These are phyloP conservation scores for Linum trigynum DNA, from an alignment of 345 rosid genomes.

Conservation along the genomic window DNA sequence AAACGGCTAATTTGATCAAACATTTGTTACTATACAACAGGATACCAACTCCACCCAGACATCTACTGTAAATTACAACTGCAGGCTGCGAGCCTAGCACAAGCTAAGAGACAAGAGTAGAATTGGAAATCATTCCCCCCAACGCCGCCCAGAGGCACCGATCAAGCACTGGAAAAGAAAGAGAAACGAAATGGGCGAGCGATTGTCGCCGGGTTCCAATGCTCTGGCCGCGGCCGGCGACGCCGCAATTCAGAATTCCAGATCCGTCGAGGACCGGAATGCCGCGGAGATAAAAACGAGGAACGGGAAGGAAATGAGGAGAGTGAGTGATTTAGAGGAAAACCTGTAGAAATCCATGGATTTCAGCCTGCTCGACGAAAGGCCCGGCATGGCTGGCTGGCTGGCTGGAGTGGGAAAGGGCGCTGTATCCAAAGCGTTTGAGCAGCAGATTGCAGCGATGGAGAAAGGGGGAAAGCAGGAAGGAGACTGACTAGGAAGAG, in stretches of 20 bases:
- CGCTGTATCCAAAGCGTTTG: background rate
- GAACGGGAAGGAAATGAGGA: background rate
- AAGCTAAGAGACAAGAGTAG: no score
- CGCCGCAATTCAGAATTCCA: background rate
- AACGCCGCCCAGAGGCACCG: background rate
- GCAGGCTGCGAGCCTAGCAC: no score
- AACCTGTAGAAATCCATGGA: conserved; percentile 31
- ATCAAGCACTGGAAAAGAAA: background rate
- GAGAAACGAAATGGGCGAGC: background rate
- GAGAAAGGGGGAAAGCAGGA: background rate
- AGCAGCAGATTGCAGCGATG: background rate
- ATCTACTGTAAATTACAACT: no score
- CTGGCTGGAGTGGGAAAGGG: no score
- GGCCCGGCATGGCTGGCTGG: background rate
- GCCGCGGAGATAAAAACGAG: background rate
- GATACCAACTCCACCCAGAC: no score
- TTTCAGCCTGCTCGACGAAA: conserved; percentile 24
- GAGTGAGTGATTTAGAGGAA: no score
- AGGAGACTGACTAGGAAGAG: background rate
- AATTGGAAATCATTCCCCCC: background rate
- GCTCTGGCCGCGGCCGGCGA: background rate
- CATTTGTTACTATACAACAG: no score
- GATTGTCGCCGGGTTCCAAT: background rate
- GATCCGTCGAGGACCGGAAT: background rate
- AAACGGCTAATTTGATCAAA: no score